A percentile compares a stretch with the other conserved stretches of the same genome.
Conservation (phyloP, 78 protist genomes). For the Dictyostelium firmibasis region DNA sequence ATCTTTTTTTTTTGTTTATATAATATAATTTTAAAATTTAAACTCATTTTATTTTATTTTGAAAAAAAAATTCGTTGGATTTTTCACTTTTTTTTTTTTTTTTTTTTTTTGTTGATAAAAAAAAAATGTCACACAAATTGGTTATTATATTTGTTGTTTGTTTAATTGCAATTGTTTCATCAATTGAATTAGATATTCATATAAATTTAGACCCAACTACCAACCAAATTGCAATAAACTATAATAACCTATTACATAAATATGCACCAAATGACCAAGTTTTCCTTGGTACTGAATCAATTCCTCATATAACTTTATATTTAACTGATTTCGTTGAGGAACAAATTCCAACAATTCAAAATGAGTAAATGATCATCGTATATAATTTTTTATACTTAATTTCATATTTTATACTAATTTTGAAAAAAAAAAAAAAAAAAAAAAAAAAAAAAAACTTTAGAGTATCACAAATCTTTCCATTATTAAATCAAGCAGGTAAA, state of each 20-base stretch:
- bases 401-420: no score
- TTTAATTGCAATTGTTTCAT: background rate
- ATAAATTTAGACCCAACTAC: conserved; percentile 32
- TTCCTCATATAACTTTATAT: conserved; percentile 78
- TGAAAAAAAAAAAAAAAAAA: background rate
- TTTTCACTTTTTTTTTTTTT: background rate
- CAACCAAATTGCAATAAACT: background rate
- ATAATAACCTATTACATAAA: conserved; percentile 9
- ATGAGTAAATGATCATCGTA: background rate
- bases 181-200: conserved; percentile 51
- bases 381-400: background rate
- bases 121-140: background rate
- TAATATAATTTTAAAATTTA: no score
- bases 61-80: no score
- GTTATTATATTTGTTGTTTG: background rate
- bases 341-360: background rate
- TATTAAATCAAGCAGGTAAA: background rate
- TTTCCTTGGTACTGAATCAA: conserved; percentile 12
- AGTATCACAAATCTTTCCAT: conserved; percentile 2
- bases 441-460: background rate
- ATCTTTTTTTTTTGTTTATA: no score
- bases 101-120: background rate
- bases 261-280: conserved; percentile 67
- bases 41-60: no score
- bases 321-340: conserved; percentile 50